phyloP scores from a whole-genome alignment of 2,329 filamentous ascomycete species.

The Epichloe gansuensis region DNA sequence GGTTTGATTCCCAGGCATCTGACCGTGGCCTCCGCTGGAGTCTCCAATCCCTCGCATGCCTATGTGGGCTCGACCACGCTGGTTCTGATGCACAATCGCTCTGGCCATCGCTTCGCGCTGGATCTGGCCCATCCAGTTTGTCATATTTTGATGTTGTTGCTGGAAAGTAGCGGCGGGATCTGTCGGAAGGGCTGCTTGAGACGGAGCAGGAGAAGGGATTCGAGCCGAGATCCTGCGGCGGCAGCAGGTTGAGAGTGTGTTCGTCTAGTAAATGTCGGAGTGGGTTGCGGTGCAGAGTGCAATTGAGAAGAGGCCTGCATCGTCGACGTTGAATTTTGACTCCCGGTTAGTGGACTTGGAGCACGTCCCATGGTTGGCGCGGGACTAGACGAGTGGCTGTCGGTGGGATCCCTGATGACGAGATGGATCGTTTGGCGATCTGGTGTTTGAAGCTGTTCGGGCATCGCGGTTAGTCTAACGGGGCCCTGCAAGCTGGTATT shows the following conservation, averaged over 20 bases:
- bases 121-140: slow-evolving; percentile 33
- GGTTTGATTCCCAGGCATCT: slow-evolving; percentile 10
- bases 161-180: slow-evolving; percentile 21
- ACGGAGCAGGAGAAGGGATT: slow-evolving; percentile 18
- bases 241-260: slow-evolving; percentile 16
- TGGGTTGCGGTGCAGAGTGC: slow-evolving; percentile 17
- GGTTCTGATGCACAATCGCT: slow-evolving; percentile 31
- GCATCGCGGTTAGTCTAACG: slow-evolving; percentile 6
- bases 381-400: slow-evolving; percentile 17
- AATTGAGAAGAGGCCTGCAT: slow-evolving; percentile 7
- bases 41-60: slow-evolving; percentile 31
- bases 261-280: slow-evolving; percentile 18
- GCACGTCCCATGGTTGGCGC: slow-evolving; percentile 12
- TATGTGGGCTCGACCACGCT: slow-evolving; percentile 27
- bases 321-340: background rate
- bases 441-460: slow-evolving; percentile 27
- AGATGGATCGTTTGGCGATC: slow-evolving; percentile 42
- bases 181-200: slow-evolving; percentile 10
- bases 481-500: background rate
- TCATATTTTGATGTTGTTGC: slow-evolving; percentile 31
- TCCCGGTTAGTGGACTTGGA: slow-evolving; percentile 14
- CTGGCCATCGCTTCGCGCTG: slow-evolving; percentile 33
- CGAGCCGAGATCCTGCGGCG: slow-evolving; percentile 17
- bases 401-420: slow-evolving; percentile 31
- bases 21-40: slow-evolving; percentile 8